A percentile compares a stretch with the other conserved stretches of the same genome.
phyloP scores from a whole-genome alignment of 2,329 filamentous ascomycete species.

The Ceratocystis cubensis region DNA sequence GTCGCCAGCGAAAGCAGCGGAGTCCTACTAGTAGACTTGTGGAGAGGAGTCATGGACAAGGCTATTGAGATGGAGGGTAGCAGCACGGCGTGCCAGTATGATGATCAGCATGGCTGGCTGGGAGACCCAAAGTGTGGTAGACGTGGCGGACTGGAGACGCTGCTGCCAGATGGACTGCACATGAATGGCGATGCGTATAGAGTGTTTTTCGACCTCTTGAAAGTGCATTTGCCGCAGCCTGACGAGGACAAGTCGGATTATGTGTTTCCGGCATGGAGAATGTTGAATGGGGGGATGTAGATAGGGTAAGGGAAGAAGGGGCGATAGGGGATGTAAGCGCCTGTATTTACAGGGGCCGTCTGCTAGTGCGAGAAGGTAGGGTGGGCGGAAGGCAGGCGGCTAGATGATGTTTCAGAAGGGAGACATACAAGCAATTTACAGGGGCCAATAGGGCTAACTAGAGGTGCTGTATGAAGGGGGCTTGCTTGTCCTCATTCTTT shows the following conservation, averaged over 20 bases:
- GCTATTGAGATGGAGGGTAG: slow-evolving; percentile 41
- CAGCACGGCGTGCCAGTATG: slow-evolving; percentile 24
- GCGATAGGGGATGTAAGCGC: background rate
- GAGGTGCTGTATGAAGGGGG: background rate
- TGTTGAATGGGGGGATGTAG: slow-evolving; percentile 17
- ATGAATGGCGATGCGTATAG: slow-evolving; percentile 42
- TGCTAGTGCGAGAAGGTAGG: background rate
- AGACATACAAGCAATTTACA: background rate
- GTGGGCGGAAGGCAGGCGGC: background rate
- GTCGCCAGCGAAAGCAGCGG: slow-evolving; percentile 57
- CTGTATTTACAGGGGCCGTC: background rate
- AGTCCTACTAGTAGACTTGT: slow-evolving; percentile 65
- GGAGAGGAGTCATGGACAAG: slow-evolving; percentile 62
- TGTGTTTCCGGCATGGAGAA: slow-evolving; percentile 39
- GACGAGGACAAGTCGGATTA: slow-evolving; percentile 32
- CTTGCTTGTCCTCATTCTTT: background rate
- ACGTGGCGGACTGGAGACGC: slow-evolving; percentile 38
- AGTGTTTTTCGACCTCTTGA: slow-evolving; percentile 39
- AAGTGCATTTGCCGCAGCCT: slow-evolving; percentile 35
- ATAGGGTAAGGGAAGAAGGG: background rate
- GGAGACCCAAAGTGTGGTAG: slow-evolving; percentile 40
- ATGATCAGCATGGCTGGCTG: slow-evolving; percentile 42
- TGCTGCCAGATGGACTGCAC: slow-evolving; percentile 48
- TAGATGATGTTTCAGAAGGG: background rate
- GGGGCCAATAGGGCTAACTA: background rate